phyloP scores from a whole-genome alignment of 371 early-diverging fungal genomes.

The Mortierella sp. region DNA sequence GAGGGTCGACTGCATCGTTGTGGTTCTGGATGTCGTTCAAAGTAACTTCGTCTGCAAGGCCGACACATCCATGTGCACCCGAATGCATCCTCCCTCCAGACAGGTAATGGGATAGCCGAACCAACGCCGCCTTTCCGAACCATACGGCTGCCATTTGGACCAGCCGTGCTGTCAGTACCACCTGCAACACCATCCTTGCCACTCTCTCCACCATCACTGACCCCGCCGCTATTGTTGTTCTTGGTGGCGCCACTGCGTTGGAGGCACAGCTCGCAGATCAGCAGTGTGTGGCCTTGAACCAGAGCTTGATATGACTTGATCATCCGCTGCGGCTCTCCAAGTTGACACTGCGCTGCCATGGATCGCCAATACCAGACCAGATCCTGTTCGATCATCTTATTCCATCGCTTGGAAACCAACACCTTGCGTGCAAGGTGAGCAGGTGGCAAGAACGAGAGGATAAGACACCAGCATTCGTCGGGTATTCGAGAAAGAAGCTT shows the following conservation, averaged over 20 bases:
- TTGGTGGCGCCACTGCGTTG: no score
- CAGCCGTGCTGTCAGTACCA: no score
- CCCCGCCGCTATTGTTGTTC: slow-evolving; percentile 3
- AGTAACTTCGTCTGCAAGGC: no score
- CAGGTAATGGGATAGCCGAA: no score
- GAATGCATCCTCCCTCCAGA: no score
- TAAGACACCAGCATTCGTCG: slow-evolving; percentile 10
- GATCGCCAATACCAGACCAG: not conserved
- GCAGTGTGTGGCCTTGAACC: slow-evolving; percentile 9
- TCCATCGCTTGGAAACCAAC: slow-evolving; percentile 13
- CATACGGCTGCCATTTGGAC: no score
- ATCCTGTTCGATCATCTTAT: slow-evolving; percentile 9
- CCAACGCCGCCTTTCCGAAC: no score
- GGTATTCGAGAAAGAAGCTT: not conserved
- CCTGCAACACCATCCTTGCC: slow-evolving; percentile 12
- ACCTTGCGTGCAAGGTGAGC: not conserved
- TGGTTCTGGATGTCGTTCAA: slow-evolving; percentile 3
- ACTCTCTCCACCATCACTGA: slow-evolving; percentile 12
- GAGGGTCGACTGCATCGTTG: not conserved
- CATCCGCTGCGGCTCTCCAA: slow-evolving; percentile 5
- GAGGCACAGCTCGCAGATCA: slow-evolving; percentile 19
- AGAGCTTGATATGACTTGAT: not conserved
- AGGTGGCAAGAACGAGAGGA: slow-evolving; percentile 16
- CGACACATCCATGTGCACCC: no score
- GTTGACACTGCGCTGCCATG: slow-evolving; percentile 1